Evolutionary conservation across 257 asterid genomes (phyloP), one percentile per base, ranked within the genome.

Genomic region (Primulina eburnea): DNA sequence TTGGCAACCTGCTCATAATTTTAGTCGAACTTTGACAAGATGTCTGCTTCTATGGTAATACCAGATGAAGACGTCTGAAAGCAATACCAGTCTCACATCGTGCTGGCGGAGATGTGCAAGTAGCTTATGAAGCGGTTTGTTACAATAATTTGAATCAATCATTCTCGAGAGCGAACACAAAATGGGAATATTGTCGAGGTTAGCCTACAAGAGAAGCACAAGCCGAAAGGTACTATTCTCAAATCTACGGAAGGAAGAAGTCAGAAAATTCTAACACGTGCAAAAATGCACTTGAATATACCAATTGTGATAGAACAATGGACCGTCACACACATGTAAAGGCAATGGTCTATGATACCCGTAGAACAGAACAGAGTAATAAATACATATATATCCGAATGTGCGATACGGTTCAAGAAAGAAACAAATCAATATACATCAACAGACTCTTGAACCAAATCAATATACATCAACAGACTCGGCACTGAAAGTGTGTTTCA

Each of bases 391-490:
- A 24, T 24, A 24, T 24, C 69, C 53, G 20, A 59, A 69, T 30
- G 61, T 43, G 29, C 66, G 17, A 70, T 34, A 38, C 17, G 5
- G 17, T 38, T 59, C 32, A 75, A 65, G 3, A 65, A 70, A 57
- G n/a, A 60, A 50, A 55, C 57, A 59, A 17, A 61, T 72, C 30
- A 63, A 70, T 60, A 61, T 64, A 78, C 64, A 80, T 68, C 76
- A 77, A 76, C 85, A 81, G 74, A 50, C 78, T 75, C 88, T 28
- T 28, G n/a, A 60, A 58, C 43, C 57, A 59, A 17, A 61, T 72
- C 30, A 63, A 70, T 60, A 61, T 64, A 78, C 64, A 80, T 65
- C 76, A 77, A 76, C 85, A 81, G 74, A 50, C 78, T 75, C 88
- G 59, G 28, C 67, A 60, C 63, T 61, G 69, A 75, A 75, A 33